Evolutionary conservation across 768 basidiomycete species (phyloP), one percentile per base, ranked within the genome.

Genomic region (Hygrophoropsis aurantiaca): DNA sequence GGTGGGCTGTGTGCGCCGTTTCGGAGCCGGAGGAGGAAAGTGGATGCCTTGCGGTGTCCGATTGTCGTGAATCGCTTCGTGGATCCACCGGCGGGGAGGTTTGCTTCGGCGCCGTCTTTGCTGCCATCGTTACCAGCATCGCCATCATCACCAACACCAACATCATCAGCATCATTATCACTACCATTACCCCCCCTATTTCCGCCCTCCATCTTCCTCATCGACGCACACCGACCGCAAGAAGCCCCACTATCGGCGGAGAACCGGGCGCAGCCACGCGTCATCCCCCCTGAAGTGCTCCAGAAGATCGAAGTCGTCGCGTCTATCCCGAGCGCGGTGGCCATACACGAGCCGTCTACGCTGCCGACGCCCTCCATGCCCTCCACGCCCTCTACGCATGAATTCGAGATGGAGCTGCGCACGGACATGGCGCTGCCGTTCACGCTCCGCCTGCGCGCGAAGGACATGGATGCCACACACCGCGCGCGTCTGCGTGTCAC

Each of bases 221-320:
- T 82, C 36, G 74, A 74, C 30, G 64, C 76, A 3, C 56, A 64
- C 35, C 27, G 50, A 49, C 38, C 42, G 25, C 21, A 64, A 19
- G 49, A 57, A 9, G 37, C 24, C n/a, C 43, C 59, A 10, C 52
- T 49, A 15, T 18, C 52, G 15, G 43, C 50, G 19, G 44, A 49
- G 13, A 54, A 48, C 37, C 50, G 56, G 45, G 55, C 51, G 3
- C 60, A 51, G 24, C 52, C 53, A 34, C 44, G 57, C 4, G 45
- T 61, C 30, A 79, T 87, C 24, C 81, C 83, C 3, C 8, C 61
- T 8, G 73, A 81, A 5, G 53, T 88, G 10, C 58, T 90, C 11
- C 75, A 78, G 5, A 82, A 81, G 50, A 71, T 92, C 18, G 77
- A 86, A 47, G 73, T 89, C 42, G 61, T 86, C 20, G 80, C 78